Conservation (phyloP, 2,329 filamentous ascomycete genomes). For the Chrysoporthe deuterocubensis region DNA sequence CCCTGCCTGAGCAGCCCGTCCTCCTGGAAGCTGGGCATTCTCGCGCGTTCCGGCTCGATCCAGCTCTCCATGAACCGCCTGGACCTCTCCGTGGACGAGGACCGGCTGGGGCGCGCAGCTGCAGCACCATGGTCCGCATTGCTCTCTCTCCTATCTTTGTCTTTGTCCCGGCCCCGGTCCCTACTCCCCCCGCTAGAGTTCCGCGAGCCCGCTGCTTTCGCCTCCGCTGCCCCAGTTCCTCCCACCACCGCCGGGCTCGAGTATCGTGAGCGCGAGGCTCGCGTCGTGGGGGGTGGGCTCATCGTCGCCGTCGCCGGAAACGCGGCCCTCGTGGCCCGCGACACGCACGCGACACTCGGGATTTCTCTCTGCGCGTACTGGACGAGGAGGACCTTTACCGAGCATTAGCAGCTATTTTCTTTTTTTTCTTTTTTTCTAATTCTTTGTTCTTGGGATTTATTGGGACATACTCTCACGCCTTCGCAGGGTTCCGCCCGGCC, state of each 20-base stretch:
- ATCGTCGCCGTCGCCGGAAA: slow-evolving; percentile 29
- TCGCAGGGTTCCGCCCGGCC: not conserved
- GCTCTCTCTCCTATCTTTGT: slow-evolving; percentile 18
- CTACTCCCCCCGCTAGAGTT: slow-evolving; percentile 30
- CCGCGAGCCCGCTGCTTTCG: slow-evolving; percentile 33
- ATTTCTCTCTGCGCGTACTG: slow-evolving; percentile 11
- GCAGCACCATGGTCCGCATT: slow-evolving; percentile 12
- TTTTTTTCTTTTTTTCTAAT: not conserved
- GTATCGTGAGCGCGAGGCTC: slow-evolving; percentile 59
- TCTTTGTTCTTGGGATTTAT: not conserved
- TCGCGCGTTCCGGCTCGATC: slow-evolving; percentile 63
- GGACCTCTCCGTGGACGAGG: slow-evolving; percentile 37
- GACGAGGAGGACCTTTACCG: not conserved
- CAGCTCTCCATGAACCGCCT: slow-evolving; percentile 58
- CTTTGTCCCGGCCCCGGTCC: slow-evolving; percentile 21
- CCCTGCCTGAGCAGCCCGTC: slow-evolving; percentile 73
- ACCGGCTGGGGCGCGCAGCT: slow-evolving; percentile 1
- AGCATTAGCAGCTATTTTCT: not conserved
- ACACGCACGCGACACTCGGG: slow-evolving; percentile 14
- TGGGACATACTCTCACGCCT: not conserved
- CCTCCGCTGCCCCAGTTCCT: slow-evolving; percentile 38
- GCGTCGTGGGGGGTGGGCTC: slow-evolving; percentile 43
- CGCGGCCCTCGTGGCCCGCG: slow-evolving; percentile 25
- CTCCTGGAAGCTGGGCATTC: slow-evolving; percentile 77
- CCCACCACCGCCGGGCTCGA: slow-evolving; percentile 50